Evolutionary conservation across 345 rosid species (phyloP).

Genomic region (Citrus trifoliata): DNA sequence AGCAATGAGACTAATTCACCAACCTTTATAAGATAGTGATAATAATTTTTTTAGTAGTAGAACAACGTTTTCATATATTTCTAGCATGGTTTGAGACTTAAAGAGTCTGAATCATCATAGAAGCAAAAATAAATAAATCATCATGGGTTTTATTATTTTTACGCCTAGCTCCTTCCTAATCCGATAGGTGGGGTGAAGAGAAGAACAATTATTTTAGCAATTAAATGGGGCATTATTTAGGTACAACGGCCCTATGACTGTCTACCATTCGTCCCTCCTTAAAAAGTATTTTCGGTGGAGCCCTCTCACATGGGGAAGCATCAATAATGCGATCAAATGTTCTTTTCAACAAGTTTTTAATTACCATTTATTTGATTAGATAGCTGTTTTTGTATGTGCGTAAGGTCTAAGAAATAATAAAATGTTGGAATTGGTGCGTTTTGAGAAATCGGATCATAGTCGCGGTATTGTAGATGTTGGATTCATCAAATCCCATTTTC

Average conservation of each 20-base stretch:
- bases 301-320: constrained; percentile 30
- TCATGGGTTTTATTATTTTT: background rate
- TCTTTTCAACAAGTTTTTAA: background rate
- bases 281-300: constrained; percentile 11
- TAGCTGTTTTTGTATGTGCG: no score
- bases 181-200: no score
- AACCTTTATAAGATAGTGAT: background rate
- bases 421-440: no score
- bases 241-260: constrained; percentile 35
- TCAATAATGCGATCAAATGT: constrained; percentile 9
- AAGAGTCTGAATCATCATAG: background rate
- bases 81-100: background rate
- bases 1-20: background rate
- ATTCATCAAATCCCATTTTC: no score
- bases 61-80: constrained; percentile 19
- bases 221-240: constrained; percentile 28
- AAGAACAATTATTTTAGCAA: constrained; percentile 17
- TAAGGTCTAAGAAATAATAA: no score
- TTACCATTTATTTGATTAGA: background rate
- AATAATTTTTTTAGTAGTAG: constrained; percentile 15
- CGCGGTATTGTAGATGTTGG: no score
- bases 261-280: constrained; percentile 15
- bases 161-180: background rate
- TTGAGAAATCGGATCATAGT: no score
- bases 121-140: no score